Evolutionary conservation across 805 yeast species (phyloP).

Genomic region (Kazachstania viticola): DNA sequence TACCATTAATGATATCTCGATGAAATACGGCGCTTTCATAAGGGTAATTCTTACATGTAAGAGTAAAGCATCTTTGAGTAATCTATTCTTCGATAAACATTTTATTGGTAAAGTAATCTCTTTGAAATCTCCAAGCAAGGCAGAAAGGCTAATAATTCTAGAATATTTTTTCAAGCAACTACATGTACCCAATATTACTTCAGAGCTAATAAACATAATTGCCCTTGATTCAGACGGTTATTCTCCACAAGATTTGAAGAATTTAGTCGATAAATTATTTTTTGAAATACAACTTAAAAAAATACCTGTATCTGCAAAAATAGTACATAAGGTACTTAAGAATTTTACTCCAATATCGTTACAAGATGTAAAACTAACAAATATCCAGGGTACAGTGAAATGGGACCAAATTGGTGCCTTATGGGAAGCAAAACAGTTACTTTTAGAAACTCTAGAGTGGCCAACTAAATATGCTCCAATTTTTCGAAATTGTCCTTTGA

Average conservation of each 20-base stretch:
- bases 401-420: constrained; percentile 93
- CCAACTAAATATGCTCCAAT: constrained; percentile 94
- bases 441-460: constrained; percentile 90
- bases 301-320: not conserved
- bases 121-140: constrained; percentile 59
- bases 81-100: constrained; percentile 53
- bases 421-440: constrained; percentile 55
- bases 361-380: constrained; percentile 74
- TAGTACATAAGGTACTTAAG: constrained; percentile 41
- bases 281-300: constrained; percentile 31
- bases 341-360: constrained; percentile 72
- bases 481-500: constrained; percentile 76
- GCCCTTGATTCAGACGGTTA: constrained; percentile 78
- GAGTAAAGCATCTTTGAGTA: constrained; percentile 55
- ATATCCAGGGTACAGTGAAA: constrained; percentile 30
- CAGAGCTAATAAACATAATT: constrained; percentile 34
- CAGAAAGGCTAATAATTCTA: constrained; percentile 40
- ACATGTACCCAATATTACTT: constrained; percentile 3
- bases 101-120: constrained; percentile 51
- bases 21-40: too few species aligned
- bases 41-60: constrained; percentile 52
- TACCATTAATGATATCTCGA: constrained; percentile 29
- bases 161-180: constrained; percentile 29
- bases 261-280: constrained; percentile 56
- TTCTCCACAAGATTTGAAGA: constrained; percentile 69